Evolutionary conservation across 805 yeast genomes (phyloP).

Genomic region (Barnettozyma salicaria): DNA sequence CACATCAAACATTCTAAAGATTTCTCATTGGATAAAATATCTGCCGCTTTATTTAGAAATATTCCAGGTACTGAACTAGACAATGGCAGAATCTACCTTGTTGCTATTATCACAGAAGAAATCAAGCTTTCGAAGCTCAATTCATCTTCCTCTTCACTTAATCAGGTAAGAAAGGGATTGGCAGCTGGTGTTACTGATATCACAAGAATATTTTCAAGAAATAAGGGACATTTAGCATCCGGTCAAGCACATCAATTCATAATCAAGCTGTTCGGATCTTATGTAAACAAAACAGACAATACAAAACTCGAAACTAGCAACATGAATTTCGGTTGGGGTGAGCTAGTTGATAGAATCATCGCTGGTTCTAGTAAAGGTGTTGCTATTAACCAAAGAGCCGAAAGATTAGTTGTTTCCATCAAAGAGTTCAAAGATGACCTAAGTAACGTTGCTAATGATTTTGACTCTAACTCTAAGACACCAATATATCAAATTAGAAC

Average conservation of each 20-base stretch:
- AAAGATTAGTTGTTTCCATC: slow-evolving; percentile 57
- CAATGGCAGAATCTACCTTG: slow-evolving; percentile 63
- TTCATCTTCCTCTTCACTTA: slow-evolving; percentile 20
- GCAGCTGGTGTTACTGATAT: slow-evolving; percentile 88
- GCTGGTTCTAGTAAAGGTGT: slow-evolving; percentile 69
- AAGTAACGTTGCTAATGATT: slow-evolving; percentile 27
- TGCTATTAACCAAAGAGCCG: slow-evolving; percentile 78
- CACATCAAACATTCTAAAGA: slow-evolving; percentile 54
- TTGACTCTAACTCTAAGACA: slow-evolving; percentile 33
- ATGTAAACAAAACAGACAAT: slow-evolving; percentile 35
- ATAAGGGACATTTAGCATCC: slow-evolving; percentile 50
- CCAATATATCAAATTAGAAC: slow-evolving; percentile 64
- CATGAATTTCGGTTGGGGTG: slow-evolving; percentile 83
- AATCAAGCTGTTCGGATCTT: slow-evolving; percentile 68
- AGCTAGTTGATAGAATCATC: slow-evolving; percentile 69
- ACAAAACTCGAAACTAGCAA: slow-evolving; percentile 33
- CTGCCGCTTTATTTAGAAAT: slow-evolving; percentile 75
- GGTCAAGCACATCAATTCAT: slow-evolving; percentile 67
- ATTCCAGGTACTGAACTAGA: slow-evolving; percentile 63
- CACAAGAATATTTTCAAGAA: slow-evolving; percentile 65
- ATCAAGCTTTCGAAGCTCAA: slow-evolving; percentile 37
- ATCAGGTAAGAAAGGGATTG: slow-evolving; percentile 61
- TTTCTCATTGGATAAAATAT: slow-evolving; percentile 56
- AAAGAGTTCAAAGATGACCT: slow-evolving; percentile 60
- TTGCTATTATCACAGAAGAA: slow-evolving; percentile 69